Conservation (phyloP, 371 early-diverging fungal species). For the Zancudomyces culisetae region DNA sequence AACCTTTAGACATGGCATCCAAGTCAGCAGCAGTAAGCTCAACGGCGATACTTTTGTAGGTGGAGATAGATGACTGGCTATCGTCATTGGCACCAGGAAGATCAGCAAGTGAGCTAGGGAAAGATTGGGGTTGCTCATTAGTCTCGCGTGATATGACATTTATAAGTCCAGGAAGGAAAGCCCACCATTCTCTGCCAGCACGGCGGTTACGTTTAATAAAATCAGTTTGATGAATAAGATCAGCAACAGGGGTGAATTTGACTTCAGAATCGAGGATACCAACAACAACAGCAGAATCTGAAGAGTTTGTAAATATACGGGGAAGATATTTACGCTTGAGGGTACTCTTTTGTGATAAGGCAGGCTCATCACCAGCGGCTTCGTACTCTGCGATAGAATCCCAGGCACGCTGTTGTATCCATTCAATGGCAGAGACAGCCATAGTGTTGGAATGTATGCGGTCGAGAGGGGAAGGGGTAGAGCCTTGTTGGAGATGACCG, state of each 20-base stretch:
- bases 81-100: not conserved
- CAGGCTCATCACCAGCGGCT: too few relatives aligned
- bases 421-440: slow-evolving; percentile 37
- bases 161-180: slow-evolving; percentile 14
- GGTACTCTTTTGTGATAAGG: not conserved
- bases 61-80: not conserved
- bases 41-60: slow-evolving; percentile 20
- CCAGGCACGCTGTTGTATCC: slow-evolving; percentile 25
- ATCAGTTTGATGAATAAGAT: slow-evolving; percentile 48
- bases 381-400: slow-evolving; percentile 10
- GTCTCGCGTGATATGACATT: slow-evolving; percentile 17
- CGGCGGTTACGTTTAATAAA: slow-evolving; percentile 51
- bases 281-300: slow-evolving; percentile 51
- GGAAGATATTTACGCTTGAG: slow-evolving; percentile 29
- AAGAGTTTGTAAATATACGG: slow-evolving; percentile 35
- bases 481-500: slow-evolving; percentile 96
- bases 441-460: slow-evolving; percentile 79
- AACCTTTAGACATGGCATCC: not conserved
- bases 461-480: slow-evolving; percentile 88
- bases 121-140: not conserved
- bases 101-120: too few relatives aligned
- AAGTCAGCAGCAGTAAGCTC: slow-evolving; percentile 23
- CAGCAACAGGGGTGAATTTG: slow-evolving; percentile 46
- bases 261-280: slow-evolving; percentile 66
- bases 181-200: slow-evolving; percentile 72